Evolutionary conservation across 2,329 filamentous ascomycete genomes (phyloP).

Genomic region (Paecilomyces dactylethromorphus): DNA sequence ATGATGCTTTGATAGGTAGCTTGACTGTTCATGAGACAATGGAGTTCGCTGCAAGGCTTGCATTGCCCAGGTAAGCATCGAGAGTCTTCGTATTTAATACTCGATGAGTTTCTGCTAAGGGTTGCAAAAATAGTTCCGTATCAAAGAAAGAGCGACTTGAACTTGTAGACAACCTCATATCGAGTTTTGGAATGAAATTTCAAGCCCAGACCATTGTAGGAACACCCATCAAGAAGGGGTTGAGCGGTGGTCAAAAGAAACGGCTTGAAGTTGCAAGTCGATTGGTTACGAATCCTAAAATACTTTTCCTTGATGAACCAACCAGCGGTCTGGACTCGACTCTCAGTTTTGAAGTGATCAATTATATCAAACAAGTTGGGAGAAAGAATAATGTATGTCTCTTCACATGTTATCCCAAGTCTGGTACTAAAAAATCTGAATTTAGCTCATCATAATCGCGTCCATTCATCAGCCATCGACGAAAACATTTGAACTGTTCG

Average conservation of each 20-base stretch:
- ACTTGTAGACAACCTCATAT: slow-evolving; percentile 61
- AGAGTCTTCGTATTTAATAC: not conserved
- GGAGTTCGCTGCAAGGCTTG: slow-evolving; percentile 66
- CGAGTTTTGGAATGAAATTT: slow-evolving; percentile 64
- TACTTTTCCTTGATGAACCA: slow-evolving; percentile 77
- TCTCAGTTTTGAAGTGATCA: slow-evolving; percentile 69
- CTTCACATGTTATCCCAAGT: not conserved
- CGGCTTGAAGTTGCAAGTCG: slow-evolving; percentile 73
- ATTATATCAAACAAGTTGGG: slow-evolving; percentile 62
- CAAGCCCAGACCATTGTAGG: slow-evolving; percentile 70
- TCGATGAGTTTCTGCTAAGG: not conserved
- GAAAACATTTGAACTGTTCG: slow-evolving; percentile 71
- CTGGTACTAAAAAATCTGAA: not conserved
- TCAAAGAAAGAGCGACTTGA: slow-evolving; percentile 52
- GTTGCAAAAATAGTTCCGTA: slow-evolving; percentile 33
- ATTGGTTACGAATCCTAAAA: slow-evolving; percentile 71
- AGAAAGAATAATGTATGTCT: slow-evolving; percentile 56
- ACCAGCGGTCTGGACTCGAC: slow-evolving; percentile 78
- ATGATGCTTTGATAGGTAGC: slow-evolving; percentile 75
- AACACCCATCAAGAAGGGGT: slow-evolving; percentile 74
- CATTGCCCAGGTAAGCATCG: slow-evolving; percentile 45
- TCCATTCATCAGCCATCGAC: slow-evolving; percentile 84
- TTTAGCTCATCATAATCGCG: slow-evolving; percentile 66
- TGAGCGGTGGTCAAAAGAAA: slow-evolving; percentile 80
- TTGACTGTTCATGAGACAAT: slow-evolving; percentile 76